Conservation (phyloP, 2,329 filamentous ascomycete species). For the Fusarium acutatum region DNA sequence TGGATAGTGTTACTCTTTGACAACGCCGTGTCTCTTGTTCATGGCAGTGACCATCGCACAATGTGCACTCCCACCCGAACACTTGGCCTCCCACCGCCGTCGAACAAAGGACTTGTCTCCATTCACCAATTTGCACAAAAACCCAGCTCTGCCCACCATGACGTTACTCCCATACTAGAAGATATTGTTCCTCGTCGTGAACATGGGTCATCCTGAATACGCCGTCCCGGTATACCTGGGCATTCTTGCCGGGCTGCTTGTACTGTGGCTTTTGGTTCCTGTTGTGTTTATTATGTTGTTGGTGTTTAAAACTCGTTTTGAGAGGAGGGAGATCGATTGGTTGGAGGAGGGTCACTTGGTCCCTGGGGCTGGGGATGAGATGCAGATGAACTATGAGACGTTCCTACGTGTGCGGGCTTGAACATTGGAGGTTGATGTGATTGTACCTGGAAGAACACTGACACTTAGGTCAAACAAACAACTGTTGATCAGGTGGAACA, state of each 20-base stretch:
- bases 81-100: slow-evolving; percentile 1
- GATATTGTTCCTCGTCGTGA: neutral
- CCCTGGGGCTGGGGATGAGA: slow-evolving; percentile 22
- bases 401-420: neutral
- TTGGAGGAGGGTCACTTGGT: slow-evolving; percentile 20
- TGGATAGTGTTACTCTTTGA: slow-evolving; percentile 28
- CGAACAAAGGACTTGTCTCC: slow-evolving; percentile 6
- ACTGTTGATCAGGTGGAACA: neutral
- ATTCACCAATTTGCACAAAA: slow-evolving; percentile 2
- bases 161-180: neutral
- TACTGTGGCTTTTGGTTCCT: slow-evolving; percentile 31
- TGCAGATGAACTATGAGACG: slow-evolving; percentile 5
- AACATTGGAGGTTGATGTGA: neutral
- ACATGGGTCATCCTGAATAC: slow-evolving; percentile 30
- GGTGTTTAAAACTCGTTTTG: slow-evolving; percentile 5
- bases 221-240: slow-evolving; percentile 30
- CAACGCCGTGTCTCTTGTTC: slow-evolving; percentile 29
- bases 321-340: slow-evolving; percentile 19
- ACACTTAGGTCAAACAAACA: neutral
- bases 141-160: neutral
- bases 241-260: slow-evolving; percentile 22
- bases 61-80: slow-evolving; percentile 25
- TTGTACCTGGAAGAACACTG: neutral
- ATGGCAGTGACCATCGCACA: slow-evolving; percentile 26
- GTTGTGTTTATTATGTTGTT: slow-evolving; percentile 14